Percentiles rank a stretch among this genome's conserved stretches.
Evolutionary conservation across 768 basidiomycete genomes (phyloP).

Genomic region (Austroboletus festivus): DNA sequence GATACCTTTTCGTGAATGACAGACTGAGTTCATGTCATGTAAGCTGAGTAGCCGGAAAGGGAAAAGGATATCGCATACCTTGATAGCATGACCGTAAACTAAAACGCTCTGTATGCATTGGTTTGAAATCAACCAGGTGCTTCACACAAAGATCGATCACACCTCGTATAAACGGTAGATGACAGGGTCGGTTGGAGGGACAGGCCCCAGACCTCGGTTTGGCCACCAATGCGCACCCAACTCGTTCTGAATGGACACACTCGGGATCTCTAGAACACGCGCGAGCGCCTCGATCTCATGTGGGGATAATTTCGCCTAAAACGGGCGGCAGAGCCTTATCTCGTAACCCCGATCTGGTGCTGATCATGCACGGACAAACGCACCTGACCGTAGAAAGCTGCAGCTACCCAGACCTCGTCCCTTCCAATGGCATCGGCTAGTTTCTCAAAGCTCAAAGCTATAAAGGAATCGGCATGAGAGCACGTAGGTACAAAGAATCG

Average conservation of each 20-base stretch:
- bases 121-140: neutral
- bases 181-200: slow-evolving; percentile 75
- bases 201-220: slow-evolving; percentile 61
- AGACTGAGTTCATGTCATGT: slow-evolving; percentile 38
- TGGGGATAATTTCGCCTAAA: slow-evolving; percentile 62
- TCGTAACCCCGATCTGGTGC: neutral
- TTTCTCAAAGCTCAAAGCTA: slow-evolving; percentile 67
- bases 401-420: slow-evolving; percentile 82
- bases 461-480: neutral
- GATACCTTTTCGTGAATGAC: slow-evolving; percentile 76
- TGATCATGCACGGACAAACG: slow-evolving; percentile 5
- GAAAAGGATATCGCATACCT: slow-evolving; percentile 40
- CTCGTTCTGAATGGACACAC: slow-evolving; percentile 37
- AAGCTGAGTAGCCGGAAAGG: neutral
- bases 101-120: slow-evolving; percentile 48
- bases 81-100: slow-evolving; percentile 79
- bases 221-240: slow-evolving; percentile 74
- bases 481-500: neutral
- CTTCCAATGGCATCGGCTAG: slow-evolving; percentile 63
- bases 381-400: slow-evolving; percentile 80
- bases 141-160: slow-evolving; percentile 3
- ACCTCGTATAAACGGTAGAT: slow-evolving; percentile 83
- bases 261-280: slow-evolving; percentile 46
- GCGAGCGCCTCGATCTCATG: slow-evolving; percentile 59
- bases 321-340: neutral